phyloP scores from a whole-genome alignment of 805 yeast genomes.

The Blastobotrys peoriensis region DNA sequence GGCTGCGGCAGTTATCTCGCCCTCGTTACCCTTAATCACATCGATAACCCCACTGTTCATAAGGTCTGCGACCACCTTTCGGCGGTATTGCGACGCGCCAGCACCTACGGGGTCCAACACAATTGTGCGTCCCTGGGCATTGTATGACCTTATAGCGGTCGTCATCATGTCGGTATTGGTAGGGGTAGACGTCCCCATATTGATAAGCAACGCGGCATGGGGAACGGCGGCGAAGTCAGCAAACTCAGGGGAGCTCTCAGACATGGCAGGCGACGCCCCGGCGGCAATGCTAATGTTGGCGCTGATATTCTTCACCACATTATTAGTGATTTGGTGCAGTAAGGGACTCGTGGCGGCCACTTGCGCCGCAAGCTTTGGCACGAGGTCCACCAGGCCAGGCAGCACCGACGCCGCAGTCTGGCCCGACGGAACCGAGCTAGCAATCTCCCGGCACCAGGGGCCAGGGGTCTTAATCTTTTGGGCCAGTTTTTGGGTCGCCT shows the following conservation, averaged over 20 bases:
- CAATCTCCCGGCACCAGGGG: slow-evolving; percentile 5
- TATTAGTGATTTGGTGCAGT: slow-evolving; percentile 82
- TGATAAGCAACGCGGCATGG: slow-evolving; percentile 52
- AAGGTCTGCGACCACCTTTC: slow-evolving; percentile 40
- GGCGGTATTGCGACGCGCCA: slow-evolving; percentile 67
- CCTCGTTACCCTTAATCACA: slow-evolving; percentile 77
- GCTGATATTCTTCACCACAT: slow-evolving; percentile 80
- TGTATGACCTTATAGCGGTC: slow-evolving; percentile 55
- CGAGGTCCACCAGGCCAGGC: slow-evolving; percentile 12
- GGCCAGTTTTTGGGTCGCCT: slow-evolving; percentile 41
- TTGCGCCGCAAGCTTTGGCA: slow-evolving; percentile 23
- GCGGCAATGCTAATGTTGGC: slow-evolving; percentile 81
- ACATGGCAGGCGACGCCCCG: slow-evolving; percentile 88
- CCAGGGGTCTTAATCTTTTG: slow-evolving; percentile 7
- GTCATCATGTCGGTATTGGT: slow-evolving; percentile 38
- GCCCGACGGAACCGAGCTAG: background rate
- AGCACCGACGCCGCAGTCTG: slow-evolving; percentile 5
- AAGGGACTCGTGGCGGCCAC: slow-evolving; percentile 43
- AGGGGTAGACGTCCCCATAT: slow-evolving; percentile 64
- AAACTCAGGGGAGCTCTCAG: slow-evolving; percentile 64
- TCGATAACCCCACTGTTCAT: slow-evolving; percentile 50
- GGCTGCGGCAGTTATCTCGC: slow-evolving; percentile 67
- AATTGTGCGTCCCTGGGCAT: slow-evolving; percentile 50
- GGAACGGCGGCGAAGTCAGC: slow-evolving; percentile 56
- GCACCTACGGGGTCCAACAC: slow-evolving; percentile 92